phyloP scores from a whole-genome alignment of 371 early-diverging fungal species.

The Mortierella sp. region DNA sequence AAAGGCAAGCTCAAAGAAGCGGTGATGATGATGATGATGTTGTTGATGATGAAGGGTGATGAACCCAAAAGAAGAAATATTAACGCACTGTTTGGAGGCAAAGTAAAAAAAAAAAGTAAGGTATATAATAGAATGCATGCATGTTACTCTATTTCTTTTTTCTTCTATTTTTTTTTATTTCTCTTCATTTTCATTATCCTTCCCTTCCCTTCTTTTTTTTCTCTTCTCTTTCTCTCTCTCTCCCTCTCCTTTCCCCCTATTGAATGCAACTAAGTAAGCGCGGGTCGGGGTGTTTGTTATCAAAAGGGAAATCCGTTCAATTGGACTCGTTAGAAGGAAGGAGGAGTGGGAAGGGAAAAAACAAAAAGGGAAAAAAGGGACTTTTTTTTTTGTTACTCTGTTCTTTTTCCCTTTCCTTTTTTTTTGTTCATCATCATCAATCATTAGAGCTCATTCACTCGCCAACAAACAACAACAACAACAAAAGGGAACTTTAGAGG shows the following conservation, averaged over 20 bases:
- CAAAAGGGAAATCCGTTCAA: constrained; percentile 12
- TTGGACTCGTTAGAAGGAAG: constrained; percentile 10
- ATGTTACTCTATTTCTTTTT: background rate
- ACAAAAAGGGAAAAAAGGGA: too few relatives aligned
- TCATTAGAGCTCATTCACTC: background rate
- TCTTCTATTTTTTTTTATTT: background rate
- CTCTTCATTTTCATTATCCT: background rate
- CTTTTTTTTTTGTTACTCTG: too few relatives aligned
- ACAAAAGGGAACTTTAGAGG: background rate
- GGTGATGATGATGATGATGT: background rate
- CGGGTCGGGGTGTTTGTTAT: constrained; percentile 17
- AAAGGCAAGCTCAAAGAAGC: background rate
- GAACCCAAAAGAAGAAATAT: constrained; percentile 13
- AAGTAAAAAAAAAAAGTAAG: background rate
- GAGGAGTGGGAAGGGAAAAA: constrained; percentile 7
- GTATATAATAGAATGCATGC: background rate
- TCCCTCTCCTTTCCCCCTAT: background rate
- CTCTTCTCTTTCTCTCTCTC: background rate
- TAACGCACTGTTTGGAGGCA: constrained; percentile 5
- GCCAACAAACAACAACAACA: background rate
- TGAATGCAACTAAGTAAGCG: constrained; percentile 12
- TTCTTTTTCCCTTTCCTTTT: background rate
- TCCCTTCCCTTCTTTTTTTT: background rate
- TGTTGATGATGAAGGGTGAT: background rate
- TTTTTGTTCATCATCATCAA: constrained; percentile 7